These are phyloP conservation scores for Leishmania arabica DNA, from an alignment of 208 protist genomes.

Conservation along the genomic window DNA sequence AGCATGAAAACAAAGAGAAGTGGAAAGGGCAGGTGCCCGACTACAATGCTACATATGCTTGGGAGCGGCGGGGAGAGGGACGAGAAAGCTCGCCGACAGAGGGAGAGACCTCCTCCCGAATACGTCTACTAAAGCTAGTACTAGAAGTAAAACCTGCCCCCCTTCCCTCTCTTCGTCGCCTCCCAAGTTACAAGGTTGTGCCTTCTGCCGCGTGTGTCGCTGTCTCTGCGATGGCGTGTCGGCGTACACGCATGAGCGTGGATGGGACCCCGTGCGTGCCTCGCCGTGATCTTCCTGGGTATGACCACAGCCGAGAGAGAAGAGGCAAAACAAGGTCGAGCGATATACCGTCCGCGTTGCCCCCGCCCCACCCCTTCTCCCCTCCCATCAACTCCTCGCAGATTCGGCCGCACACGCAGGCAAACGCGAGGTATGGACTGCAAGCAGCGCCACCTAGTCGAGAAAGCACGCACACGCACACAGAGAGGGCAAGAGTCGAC, in stretches of 20 bases:
- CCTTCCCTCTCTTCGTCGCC: neutral
- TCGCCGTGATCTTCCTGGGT: neutral
- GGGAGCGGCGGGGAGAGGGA: neutral
- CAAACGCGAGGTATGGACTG: neutral
- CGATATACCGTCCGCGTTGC: neutral
- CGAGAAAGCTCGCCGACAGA: neutral
- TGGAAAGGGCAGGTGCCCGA: neutral
- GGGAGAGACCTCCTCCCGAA: neutral
- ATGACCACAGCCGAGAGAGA: neutral
- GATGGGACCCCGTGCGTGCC: neutral
- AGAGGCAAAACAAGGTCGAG: neutral
- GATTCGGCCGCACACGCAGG: neutral
- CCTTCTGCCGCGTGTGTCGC: neutral
- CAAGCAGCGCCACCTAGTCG: neutral
- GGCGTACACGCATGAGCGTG: neutral
- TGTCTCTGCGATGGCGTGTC: neutral
- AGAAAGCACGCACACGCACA: neutral
- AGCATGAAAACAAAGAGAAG: neutral
- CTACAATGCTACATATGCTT: neutral
- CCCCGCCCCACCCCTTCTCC: neutral
- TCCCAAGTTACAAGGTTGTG: neutral
- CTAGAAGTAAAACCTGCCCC: neutral
- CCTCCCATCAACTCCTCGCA: neutral
- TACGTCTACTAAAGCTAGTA: neutral
- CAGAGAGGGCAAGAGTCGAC: too few relatives aligned